Conservation (phyloP, 139 green algal species). For the Coccomyxa sp. region DNA sequence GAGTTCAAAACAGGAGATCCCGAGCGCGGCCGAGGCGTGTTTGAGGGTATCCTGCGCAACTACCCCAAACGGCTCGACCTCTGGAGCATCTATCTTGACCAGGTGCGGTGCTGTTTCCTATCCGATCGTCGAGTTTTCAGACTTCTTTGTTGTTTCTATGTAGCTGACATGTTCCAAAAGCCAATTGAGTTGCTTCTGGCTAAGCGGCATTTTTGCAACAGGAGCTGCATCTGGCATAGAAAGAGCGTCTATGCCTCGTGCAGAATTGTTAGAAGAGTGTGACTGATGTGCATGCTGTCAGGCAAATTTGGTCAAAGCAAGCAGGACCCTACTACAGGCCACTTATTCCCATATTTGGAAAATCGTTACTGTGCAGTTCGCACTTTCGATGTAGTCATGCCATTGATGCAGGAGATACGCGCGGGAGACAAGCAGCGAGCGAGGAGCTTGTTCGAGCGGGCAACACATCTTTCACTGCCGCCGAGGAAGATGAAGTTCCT, state of each 20-base stretch:
- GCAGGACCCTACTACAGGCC: no score
- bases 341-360: no score
- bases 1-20: slow-evolving; percentile 76
- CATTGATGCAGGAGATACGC: slow-evolving; percentile 58
- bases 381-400: no score
- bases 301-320: no score
- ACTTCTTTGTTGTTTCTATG: background rate
- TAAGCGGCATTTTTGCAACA: no score
- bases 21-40: slow-evolving; percentile 75
- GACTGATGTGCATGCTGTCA: no score
- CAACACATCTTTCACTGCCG: slow-evolving; percentile 72
- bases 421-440: slow-evolving; percentile 54
- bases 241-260: no score
- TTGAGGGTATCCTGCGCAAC: slow-evolving; percentile 87
- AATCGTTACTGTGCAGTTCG: background rate
- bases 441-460: slow-evolving; percentile 83
- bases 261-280: no score
- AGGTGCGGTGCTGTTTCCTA: slow-evolving; percentile 44
- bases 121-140: no score
- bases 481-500: slow-evolving; percentile 93
- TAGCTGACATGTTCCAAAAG: background rate
- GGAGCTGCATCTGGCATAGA: no score
- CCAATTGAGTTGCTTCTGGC: no score
- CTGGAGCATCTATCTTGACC: slow-evolving; percentile 95
- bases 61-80: slow-evolving; percentile 93